Base-by-base conservation (phyloP, 108 stramenopile genomes). In the Skeletonema marinoi region DNA sequence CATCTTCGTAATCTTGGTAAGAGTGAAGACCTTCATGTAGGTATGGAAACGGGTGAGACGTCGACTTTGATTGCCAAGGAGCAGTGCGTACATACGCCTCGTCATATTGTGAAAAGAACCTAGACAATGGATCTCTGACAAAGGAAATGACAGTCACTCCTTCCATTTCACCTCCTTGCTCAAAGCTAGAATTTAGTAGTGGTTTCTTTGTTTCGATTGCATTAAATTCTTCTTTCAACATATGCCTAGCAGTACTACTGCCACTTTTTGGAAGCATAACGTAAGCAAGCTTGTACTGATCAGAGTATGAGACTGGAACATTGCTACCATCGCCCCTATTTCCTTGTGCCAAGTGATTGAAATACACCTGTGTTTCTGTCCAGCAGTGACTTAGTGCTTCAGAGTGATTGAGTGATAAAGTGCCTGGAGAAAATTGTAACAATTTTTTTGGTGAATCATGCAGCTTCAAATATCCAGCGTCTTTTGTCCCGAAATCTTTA, bases 251-350 rank as follows among this genome's bases (percentile, higher is more conserved):
- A 6, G 79, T 80, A 32, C 73, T 74, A 50, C 66, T 68, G 33
- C 72, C 79, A 36, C 72, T 68, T 56, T 80, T 80, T 17, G 79
- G 79, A 3, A 80, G 16, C 79, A 80, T 73, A 19, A 80, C 67
- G 32, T 80, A 80, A 3, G 73, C 68, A 12, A 80, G 31, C 21
- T 80, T 63, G 67, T 73, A 51, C 56, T 54, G 68, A 1, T 73
- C 72, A 25, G 79, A 73, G 36, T 69, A 74, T 6, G 79, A 80
- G 17, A 80, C 79, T 7, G 14, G 31, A 8, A 80, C 46, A 33
- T 32, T 58, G 17, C 66, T 68, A 5, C 73, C 72, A 30, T 73
- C 72, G 30, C 51, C 60, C 12, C 79, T 33, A 38, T 44, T n/a
- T 6, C 51, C 73, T 38, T 54, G 32, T 36, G 1, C 1, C 1